Conservation (phyloP, 768 basidiomycete species). For the Tricholomella constricta region DNA sequence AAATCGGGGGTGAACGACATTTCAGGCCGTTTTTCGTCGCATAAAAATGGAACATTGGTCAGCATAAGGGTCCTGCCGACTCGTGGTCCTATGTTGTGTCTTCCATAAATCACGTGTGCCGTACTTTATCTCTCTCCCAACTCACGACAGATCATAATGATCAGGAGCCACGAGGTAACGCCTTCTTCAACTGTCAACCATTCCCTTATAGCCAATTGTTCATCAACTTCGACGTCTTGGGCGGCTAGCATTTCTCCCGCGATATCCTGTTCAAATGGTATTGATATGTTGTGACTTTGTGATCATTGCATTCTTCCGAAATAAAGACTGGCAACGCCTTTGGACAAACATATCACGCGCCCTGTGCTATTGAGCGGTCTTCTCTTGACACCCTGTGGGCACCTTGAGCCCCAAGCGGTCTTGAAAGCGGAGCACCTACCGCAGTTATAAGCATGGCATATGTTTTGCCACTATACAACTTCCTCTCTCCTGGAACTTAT, state of each 20-base stretch:
- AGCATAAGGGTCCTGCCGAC: too few relatives aligned
- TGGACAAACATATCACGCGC: neutral
- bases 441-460: neutral
- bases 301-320: neutral
- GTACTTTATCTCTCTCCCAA: neutral
- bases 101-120: constrained; percentile 5
- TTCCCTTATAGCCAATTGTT: neutral
- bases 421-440: neutral
- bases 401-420: constrained; percentile 3
- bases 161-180: neutral
- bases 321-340: neutral
- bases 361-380: neutral
- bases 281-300: neutral
- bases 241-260: neutral
- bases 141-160: neutral
- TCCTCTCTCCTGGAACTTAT: neutral
- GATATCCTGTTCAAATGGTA: neutral
- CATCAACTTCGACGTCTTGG: neutral
- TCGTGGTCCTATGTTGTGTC: neutral
- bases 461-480: neutral
- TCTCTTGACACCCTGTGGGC: neutral
- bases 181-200: neutral
- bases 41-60: too few relatives aligned
- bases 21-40: too few relatives aligned
- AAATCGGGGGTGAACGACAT: too few relatives aligned